These are phyloP conservation scores for Trifolium dubium DNA, from an alignment of 306 rosid species.

Conservation along the genomic window DNA sequence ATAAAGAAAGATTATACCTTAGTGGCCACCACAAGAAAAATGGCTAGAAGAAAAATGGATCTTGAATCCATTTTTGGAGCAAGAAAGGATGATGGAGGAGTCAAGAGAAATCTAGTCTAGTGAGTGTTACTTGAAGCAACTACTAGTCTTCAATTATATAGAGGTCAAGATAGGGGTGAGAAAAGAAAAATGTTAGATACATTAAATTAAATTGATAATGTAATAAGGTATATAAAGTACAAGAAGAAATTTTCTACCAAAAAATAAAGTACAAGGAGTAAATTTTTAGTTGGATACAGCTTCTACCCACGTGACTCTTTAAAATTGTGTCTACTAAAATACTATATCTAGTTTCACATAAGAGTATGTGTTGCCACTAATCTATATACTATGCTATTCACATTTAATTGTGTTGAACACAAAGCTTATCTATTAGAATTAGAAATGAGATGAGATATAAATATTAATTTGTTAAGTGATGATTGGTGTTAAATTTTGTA, in stretches of 20 bases:
- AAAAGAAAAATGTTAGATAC: slow-evolving; percentile 7
- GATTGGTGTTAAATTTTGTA: too few relatives aligned
- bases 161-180: slow-evolving; percentile 32
- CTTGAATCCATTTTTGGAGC: slow-evolving; percentile 53
- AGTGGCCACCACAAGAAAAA: slow-evolving; percentile 48
- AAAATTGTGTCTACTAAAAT: slow-evolving; percentile 1
- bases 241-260: too few relatives aligned
- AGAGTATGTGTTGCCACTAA: slow-evolving; percentile 23
- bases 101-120: neutral
- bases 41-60: slow-evolving; percentile 49
- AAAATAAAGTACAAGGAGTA: too few relatives aligned
- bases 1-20: slow-evolving; percentile 40
- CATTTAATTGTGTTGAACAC: neutral
- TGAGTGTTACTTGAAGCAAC: slow-evolving; percentile 12
- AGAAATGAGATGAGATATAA: too few relatives aligned
- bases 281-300: neutral
- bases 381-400: neutral
- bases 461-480: too few relatives aligned
- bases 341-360: neutral
- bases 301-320: slow-evolving; percentile 6
- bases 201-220: slow-evolving; percentile 22
- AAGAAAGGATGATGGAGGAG: slow-evolving; percentile 30
- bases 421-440: neutral
- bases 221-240: too few relatives aligned
- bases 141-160: slow-evolving; percentile 42